These are phyloP conservation scores for Lactuca sativa DNA, from an alignment of 129 eudicot genomes.

Conservation along the genomic window DNA sequence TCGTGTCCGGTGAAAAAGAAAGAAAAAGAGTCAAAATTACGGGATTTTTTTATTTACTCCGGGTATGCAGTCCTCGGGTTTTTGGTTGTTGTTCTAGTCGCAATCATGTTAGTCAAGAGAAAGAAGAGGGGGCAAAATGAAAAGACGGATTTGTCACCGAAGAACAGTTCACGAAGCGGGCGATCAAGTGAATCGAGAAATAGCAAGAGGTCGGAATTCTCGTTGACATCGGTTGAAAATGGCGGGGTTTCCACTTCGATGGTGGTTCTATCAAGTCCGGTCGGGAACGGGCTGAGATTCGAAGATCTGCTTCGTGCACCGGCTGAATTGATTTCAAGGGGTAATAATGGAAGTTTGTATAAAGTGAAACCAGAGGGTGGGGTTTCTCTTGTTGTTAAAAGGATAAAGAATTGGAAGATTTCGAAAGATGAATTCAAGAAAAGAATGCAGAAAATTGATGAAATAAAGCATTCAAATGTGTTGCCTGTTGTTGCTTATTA, in stretches of 20 bases:
- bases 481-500: conserved; percentile 62
- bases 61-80: conserved; percentile 50
- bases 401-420: conserved; percentile 69
- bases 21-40: conserved; percentile 26
- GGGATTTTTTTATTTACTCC: conserved; percentile 38
- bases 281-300: conserved; percentile 51
- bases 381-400: conserved; percentile 52
- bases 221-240: conserved; percentile 59
- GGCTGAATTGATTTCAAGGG: conserved; percentile 69
- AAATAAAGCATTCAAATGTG: conserved; percentile 53
- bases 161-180: conserved; percentile 28
- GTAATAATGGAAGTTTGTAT: conserved; percentile 67
- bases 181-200: conserved; percentile 44
- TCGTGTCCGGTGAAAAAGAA: conserved; percentile 42
- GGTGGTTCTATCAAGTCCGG: conserved; percentile 50
- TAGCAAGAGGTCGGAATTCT: conserved; percentile 57
- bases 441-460: conserved; percentile 57
- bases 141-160: conserved; percentile 25
- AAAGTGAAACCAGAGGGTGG: conserved; percentile 47
- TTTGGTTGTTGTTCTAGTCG: conserved; percentile 37
- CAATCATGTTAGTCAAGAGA: conserved; percentile 33
- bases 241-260: conserved; percentile 50
- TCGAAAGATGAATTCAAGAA: conserved; percentile 63
- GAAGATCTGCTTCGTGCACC: conserved; percentile 74
- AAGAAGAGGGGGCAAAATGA: conserved; percentile 7